Base-by-base conservation (phyloP, 1,139 yeast species). In the Sugiyamaella neomexicana region DNA sequence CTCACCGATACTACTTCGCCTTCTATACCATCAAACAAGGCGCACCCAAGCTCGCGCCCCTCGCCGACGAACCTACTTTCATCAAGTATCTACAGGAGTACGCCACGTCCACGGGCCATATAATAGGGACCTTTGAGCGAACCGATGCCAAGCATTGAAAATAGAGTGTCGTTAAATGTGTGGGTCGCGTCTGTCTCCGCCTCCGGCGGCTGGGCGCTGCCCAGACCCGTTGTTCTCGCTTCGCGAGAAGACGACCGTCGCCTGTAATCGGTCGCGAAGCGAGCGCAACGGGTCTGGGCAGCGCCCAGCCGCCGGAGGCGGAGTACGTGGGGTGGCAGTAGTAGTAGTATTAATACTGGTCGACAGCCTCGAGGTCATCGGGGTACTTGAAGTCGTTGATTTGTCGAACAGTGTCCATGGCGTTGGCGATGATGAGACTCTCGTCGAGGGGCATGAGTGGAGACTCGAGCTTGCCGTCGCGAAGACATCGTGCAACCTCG, bases 401-500 rank as follows among this genome's bases (percentile, higher is more conserved):
- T 50, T 66, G 58, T 55, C 83, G 71, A 29, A 75, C 72, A 49
- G 65, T 60, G 61, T 80, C 83, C 78, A 79, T 72, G 25, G 72
- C 66, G 9, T 65, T 70, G 77, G 77, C 72, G 42, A 78, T 74
- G 52, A 74, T 65, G 37, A 77, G 62, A 20, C 80, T 72, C 64
- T 80, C 83, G 23, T 65, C 72, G 61, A 71, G 71, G 4, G 82
- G 80, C 67, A 77, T 68, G 15, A 65, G 59, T 6, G 60, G 67
- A 52, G 72, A 70, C 58, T 75, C 74, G 8, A 63, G 57, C 51
- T 68, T 70, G 2, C 79, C 77, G 9, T 65, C 69, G 5, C 64
- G 51, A 36, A 79, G 68, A 59, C 75, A 80, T 42, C 71, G 60
- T 6, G 81, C 82, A 45, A 73, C 73, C 12, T 79, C 80, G 60